phyloP scores from a whole-genome alignment of 148 eudicot genomes.

The Nyssa sinensis region DNA sequence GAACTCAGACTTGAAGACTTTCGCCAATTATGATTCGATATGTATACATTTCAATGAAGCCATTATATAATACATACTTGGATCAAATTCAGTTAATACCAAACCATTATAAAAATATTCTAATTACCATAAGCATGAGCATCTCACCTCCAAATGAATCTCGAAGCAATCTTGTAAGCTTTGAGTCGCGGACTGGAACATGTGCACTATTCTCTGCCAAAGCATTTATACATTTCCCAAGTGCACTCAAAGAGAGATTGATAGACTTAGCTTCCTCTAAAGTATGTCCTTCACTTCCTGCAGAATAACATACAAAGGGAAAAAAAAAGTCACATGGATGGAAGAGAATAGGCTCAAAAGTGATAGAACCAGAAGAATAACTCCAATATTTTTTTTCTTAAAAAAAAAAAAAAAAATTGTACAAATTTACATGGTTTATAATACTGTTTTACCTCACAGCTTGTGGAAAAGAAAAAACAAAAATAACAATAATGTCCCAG shows the following conservation, averaged over 20 bases:
- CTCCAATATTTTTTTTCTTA: too few species aligned
- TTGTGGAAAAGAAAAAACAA: neutral
- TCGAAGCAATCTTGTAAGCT: slow-evolving; percentile 89
- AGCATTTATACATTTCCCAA: slow-evolving; percentile 95
- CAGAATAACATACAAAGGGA: slow-evolving; percentile 11
- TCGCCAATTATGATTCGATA: too few species aligned
- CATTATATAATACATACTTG: too few species aligned
- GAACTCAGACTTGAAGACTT: too few species aligned
- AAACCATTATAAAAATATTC: neutral
- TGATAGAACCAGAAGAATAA: too few species aligned
- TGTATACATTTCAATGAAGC: too few species aligned
- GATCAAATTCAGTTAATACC: too few species aligned
- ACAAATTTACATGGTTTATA: too few species aligned
- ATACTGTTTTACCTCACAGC: too few species aligned
- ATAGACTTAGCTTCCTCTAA: slow-evolving; percentile 95
- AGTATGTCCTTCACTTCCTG: slow-evolving; percentile 91
- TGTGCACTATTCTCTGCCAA: slow-evolving; percentile 91
- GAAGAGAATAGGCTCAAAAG: too few species aligned
- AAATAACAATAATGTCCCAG: neutral
- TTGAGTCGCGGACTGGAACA: slow-evolving; percentile 94
- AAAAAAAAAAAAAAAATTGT: too few species aligned
- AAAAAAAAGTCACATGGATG: too few species aligned
- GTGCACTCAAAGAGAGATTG: slow-evolving; percentile 88
- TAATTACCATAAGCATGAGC: neutral
- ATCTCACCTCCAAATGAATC: slow-evolving; percentile 94